phyloP scores from a whole-genome alignment of 1,139 yeast species.

The Hanseniaspora gamundiae region DNA sequence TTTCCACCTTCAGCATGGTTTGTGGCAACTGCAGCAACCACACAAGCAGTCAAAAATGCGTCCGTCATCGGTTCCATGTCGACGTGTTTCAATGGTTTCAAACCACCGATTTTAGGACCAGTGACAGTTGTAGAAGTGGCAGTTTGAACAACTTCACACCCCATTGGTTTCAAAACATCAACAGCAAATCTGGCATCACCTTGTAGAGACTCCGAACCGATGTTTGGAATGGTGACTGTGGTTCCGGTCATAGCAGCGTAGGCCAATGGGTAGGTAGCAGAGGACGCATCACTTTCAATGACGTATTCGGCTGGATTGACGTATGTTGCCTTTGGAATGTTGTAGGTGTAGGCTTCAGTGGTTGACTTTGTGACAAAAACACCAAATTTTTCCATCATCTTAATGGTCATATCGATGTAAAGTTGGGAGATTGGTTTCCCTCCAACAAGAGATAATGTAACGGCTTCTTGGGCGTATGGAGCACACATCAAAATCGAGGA shows the following conservation, averaged over 20 bases:
- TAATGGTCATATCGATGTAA: conserved; percentile 93
- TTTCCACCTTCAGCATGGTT: conserved; percentile 23
- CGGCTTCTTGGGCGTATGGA: conserved; percentile 84
- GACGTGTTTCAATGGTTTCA: conserved; percentile 59
- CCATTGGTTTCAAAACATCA: conserved; percentile 91
- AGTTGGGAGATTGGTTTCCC: conserved; percentile 95
- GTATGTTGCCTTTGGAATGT: conserved; percentile 77
- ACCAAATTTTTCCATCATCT: conserved; percentile 90
- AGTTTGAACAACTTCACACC: conserved; percentile 77
- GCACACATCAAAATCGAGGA: conserved; percentile 96
- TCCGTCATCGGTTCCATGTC: conserved; percentile 99
- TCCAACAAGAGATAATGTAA: conserved; percentile 78
- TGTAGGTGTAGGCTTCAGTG: conserved; percentile 71
- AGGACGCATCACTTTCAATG: conserved; percentile 96
- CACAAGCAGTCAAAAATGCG: conserved; percentile 93
- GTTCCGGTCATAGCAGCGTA: conserved; percentile 97
- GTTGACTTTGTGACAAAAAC: conserved; percentile 59
- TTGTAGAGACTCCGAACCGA: conserved; percentile 83
- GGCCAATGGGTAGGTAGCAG: conserved; percentile 95
- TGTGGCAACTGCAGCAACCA: conserved; percentile 83
- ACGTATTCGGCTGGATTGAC: conserved; percentile 73
- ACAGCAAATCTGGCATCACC: conserved; percentile 97
- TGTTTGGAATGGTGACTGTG: conserved; percentile 84
- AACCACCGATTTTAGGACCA: conserved; percentile 64
- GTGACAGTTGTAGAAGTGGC: conserved; percentile 79